A percentile compares a stretch with the other conserved stretches of the same genome.
phyloP scores from a whole-genome alignment of 2,329 filamentous ascomycete species.

The Dothistroma pini region DNA sequence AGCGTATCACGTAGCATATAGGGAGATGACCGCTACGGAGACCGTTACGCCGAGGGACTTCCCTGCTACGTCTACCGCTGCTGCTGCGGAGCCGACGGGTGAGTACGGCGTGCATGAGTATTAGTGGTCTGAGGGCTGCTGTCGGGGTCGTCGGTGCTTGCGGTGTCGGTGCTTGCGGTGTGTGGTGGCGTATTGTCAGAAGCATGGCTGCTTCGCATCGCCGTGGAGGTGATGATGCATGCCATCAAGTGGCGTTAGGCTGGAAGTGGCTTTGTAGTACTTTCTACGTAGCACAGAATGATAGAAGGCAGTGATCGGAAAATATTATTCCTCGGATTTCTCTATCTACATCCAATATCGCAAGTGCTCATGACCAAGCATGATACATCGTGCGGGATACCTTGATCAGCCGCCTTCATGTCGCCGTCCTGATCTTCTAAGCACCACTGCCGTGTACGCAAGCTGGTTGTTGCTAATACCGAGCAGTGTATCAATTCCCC shows the following conservation, averaged over 20 bases:
- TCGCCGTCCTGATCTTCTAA: slow-evolving; percentile 1
- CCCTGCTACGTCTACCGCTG: neutral
- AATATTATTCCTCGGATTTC: neutral
- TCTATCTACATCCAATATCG: neutral
- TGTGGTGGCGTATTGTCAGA: too few relatives aligned
- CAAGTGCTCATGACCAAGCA: neutral
- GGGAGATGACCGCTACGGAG: too few relatives aligned
- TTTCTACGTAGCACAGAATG: neutral
- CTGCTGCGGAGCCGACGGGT: neutral
- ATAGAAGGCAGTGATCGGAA: neutral
- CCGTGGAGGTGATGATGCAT: too few relatives aligned
- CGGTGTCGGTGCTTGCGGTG: neutral
- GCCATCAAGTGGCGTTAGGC: neutral
- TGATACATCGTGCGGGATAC: neutral
- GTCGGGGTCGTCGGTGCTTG: neutral
- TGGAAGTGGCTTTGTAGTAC: neutral
- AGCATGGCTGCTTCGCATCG: too few relatives aligned
- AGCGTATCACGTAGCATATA: too few relatives aligned
- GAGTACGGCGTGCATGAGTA: neutral
- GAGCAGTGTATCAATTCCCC: slow-evolving; percentile 40
- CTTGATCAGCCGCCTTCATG: neutral
- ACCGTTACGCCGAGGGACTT: neutral
- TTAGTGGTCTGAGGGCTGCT: neutral
- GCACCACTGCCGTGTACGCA: slow-evolving; percentile 50
- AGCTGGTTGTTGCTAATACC: slow-evolving; percentile 50